phyloP scores from a whole-genome alignment of 441 rosid genomes.

The Breynia disticha region DNA sequence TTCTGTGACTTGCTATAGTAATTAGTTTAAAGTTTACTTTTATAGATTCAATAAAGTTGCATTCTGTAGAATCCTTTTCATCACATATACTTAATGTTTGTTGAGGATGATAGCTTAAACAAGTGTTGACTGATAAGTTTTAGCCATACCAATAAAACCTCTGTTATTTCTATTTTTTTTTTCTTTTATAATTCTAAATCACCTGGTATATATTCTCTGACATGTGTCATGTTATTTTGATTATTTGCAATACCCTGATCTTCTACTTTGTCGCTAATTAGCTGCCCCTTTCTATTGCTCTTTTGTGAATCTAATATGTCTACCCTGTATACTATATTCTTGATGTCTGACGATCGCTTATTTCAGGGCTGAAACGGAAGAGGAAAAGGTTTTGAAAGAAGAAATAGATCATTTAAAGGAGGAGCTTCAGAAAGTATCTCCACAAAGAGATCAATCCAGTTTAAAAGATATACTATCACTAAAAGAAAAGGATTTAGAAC shows the following conservation, averaged over 20 bases:
- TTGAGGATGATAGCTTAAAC: too few relatives aligned
- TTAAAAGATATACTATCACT: conserved; percentile 31
- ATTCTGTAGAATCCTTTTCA: too few relatives aligned
- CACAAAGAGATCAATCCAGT: conserved; percentile 28
- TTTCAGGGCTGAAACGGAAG: conserved; percentile 80
- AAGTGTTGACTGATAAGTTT: too few relatives aligned
- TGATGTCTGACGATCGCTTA: conserved; percentile 11
- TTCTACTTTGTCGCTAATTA: neutral
- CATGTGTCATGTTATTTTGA: neutral
- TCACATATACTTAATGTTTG: too few relatives aligned
- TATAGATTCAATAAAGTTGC: too few relatives aligned
- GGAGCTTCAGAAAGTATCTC: conserved; percentile 37
- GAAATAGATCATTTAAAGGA: conserved; percentile 50
- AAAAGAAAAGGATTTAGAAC: conserved; percentile 63
- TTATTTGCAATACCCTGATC: conserved; percentile 2
- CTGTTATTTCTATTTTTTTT: too few relatives aligned
- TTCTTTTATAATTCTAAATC: too few relatives aligned
- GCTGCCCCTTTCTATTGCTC: neutral
- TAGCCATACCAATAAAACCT: too few relatives aligned
- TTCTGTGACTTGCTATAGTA: too few relatives aligned
- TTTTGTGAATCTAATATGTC: conserved; percentile 3
- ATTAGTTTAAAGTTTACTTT: too few relatives aligned
- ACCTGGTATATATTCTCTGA: neutral
- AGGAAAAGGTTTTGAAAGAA: conserved; percentile 64
- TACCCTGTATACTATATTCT: neutral